Conservation (phyloP, 2,329 filamentous ascomycete species). For the Exophiala calicioides region DNA sequence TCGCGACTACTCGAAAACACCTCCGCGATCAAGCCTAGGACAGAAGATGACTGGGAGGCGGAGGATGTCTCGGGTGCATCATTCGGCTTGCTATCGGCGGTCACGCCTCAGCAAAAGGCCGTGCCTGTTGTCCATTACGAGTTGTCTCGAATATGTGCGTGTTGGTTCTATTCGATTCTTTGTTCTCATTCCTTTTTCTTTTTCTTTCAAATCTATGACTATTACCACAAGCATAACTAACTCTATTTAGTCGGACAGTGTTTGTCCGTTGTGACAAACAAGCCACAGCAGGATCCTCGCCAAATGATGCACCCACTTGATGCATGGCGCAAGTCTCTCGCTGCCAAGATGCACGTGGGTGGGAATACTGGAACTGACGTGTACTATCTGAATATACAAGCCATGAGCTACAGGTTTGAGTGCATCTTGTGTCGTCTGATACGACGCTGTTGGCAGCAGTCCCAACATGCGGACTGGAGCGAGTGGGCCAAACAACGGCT, state of each 20-base stretch:
- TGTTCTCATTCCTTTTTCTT: slow-evolving; percentile 13
- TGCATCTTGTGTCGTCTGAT: slow-evolving; percentile 32
- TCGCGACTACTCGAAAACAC: slow-evolving; percentile 29
- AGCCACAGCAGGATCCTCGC: slow-evolving; percentile 30
- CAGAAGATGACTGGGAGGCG: slow-evolving; percentile 31
- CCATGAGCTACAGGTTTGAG: slow-evolving; percentile 32
- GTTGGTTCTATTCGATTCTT: slow-evolving; percentile 19
- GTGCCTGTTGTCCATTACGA: slow-evolving; percentile 30
- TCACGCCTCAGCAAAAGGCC: slow-evolving; percentile 30
- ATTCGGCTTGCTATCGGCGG: slow-evolving; percentile 27
- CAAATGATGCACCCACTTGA: slow-evolving; percentile 31
- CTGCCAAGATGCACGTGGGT: slow-evolving; percentile 30
- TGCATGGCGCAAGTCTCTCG: slow-evolving; percentile 30
- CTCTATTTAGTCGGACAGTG: slow-evolving; percentile 29
- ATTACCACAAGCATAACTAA: slow-evolving; percentile 26
- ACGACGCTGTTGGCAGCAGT: slow-evolving; percentile 29
- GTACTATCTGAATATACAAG: slow-evolving; percentile 31
- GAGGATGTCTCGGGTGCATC: slow-evolving; percentile 26
- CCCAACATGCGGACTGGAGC: slow-evolving; percentile 29
- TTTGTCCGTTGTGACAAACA: slow-evolving; percentile 28
- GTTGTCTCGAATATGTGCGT: slow-evolving; percentile 31
- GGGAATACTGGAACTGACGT: slow-evolving; percentile 30
- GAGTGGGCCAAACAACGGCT: slow-evolving; percentile 31
- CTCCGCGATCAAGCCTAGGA: slow-evolving; percentile 30
- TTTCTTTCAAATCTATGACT: slow-evolving; percentile 12